Conservation (phyloP, 345 rosid genomes). For the Clausena lansium region DNA sequence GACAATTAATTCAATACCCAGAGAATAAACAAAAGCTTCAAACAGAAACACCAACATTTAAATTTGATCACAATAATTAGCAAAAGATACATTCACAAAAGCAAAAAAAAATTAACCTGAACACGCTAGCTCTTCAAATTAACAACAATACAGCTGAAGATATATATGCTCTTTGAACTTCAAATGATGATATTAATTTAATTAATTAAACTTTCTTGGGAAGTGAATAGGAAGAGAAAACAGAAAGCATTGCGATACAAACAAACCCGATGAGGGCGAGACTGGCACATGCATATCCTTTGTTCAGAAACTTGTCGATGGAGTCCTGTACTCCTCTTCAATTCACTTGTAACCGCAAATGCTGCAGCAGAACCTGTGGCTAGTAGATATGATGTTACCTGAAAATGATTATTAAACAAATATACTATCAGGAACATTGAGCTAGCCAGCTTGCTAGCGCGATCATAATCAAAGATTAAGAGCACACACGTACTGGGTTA, state of each 20-base stretch:
- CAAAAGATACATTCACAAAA: neutral
- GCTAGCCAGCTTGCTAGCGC: too few relatives aligned
- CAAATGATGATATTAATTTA: neutral
- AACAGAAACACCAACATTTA: neutral
- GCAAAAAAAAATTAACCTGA: too few relatives aligned
- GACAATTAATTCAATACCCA: neutral
- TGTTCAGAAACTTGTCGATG: conserved; percentile 37
- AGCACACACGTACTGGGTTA: too few relatives aligned
- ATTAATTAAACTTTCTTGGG: conserved; percentile 21
- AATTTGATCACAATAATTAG: neutral
- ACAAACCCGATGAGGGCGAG: conserved; percentile 53
- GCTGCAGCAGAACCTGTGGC: conserved; percentile 60
- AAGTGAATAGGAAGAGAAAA: conserved; percentile 48
- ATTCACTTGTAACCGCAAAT: conserved; percentile 51
- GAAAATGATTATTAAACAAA: neutral
- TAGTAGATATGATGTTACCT: conserved; percentile 42
- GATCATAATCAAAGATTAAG: too few relatives aligned
- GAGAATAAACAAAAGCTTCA: neutral
- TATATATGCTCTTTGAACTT: too few relatives aligned
- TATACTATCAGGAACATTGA: neutral
- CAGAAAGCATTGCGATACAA: conserved; percentile 47
- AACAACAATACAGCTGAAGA: neutral
- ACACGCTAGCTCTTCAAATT: neutral
- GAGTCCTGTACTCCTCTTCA: conserved; percentile 28
- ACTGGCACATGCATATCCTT: conserved; percentile 46